Conservation (phyloP, 2,329 filamentous ascomycete species). For the Penicillium crustosum region DNA sequence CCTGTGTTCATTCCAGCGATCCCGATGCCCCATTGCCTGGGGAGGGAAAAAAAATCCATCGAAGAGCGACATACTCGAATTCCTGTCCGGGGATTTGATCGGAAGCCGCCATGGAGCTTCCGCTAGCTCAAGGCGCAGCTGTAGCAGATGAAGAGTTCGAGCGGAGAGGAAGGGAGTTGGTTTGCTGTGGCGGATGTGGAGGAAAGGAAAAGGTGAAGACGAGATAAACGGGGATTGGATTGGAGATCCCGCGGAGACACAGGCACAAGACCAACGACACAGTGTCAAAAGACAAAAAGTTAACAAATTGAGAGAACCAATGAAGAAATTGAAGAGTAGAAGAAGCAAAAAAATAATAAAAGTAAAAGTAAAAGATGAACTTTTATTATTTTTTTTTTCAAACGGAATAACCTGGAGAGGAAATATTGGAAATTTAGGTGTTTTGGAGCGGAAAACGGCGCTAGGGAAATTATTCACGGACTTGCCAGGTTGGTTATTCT, state of each 20-base stretch:
- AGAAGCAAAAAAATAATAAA: neutral
- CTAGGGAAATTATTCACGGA: conserved; percentile 10
- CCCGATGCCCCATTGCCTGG: conserved; percentile 1
- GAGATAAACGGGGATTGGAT: conserved; percentile 10
- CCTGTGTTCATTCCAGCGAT: neutral
- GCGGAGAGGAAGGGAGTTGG: conserved; percentile 11
- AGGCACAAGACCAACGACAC: neutral
- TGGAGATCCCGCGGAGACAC: conserved; percentile 7
- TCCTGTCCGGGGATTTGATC: conserved; percentile 46
- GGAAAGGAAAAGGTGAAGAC: conserved; percentile 6
- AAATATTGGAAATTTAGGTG: neutral
- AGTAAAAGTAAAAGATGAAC: neutral
- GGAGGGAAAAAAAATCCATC: conserved; percentile 10
- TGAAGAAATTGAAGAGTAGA: neutral
- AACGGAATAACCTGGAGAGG: neutral
- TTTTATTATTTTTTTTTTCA: neutral
- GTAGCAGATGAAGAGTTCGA: conserved; percentile 25
- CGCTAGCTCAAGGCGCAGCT: conserved; percentile 37
- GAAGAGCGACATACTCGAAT: conserved; percentile 44
- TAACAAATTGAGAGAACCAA: neutral
- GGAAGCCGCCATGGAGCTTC: conserved; percentile 43
- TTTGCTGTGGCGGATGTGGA: neutral
- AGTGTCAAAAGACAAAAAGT: neutral
- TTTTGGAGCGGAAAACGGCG: conserved; percentile 1
- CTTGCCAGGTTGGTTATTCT: neutral